Base-by-base conservation (phyloP, 345 rosid genomes). In the Pelargonium nanum region DNA sequence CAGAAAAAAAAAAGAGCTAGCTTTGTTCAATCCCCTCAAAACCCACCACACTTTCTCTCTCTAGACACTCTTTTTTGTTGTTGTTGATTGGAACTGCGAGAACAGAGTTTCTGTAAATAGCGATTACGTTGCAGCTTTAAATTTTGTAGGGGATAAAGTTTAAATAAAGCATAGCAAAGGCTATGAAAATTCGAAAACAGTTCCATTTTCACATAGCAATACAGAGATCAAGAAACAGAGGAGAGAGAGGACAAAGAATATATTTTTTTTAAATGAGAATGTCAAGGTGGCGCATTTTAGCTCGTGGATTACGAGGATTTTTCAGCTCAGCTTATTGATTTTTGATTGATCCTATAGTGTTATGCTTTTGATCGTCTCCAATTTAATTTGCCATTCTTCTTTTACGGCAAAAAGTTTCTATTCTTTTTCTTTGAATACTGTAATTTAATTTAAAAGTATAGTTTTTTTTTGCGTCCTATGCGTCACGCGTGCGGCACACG, bases 41-140 rank as follows among this genome's bases (percentile, higher is more conserved):
- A n/a, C n/a, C 69, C 51, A 60, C 52, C 72, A 17, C 21, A 19
- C 26, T 30, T 23, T 25, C 53, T 59, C 59, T 30, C 23, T 56
- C 51, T 54, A n/a, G n/a, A n/a, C 52, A 67, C 59, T 71, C 66
- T 72, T 60, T 65, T 21, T 24, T 22, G 0, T 40, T 60, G 60
- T 59, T 5, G 66, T 25, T 26, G 24, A 44, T 53, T 53, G 70
- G 80, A 77, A 75, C 77, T 83, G 83, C 78, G 74, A 76, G 78
- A 85, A 68, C 72, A 70, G 74, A 74, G 83, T 81, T 80, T 75
- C 88, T 75, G 79, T 61, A 79, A 56, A 76, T 72, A 77, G 83
- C 69, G 84, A 80, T 81, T 76, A 71, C 89, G 71, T 88, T 60
- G 94, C 96, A 88, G 94, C 94, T 86, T 91, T 83, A 72, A 78